phyloP scores from a whole-genome alignment of 805 yeast species.

The Wickerhamomyces chaumierensis region DNA sequence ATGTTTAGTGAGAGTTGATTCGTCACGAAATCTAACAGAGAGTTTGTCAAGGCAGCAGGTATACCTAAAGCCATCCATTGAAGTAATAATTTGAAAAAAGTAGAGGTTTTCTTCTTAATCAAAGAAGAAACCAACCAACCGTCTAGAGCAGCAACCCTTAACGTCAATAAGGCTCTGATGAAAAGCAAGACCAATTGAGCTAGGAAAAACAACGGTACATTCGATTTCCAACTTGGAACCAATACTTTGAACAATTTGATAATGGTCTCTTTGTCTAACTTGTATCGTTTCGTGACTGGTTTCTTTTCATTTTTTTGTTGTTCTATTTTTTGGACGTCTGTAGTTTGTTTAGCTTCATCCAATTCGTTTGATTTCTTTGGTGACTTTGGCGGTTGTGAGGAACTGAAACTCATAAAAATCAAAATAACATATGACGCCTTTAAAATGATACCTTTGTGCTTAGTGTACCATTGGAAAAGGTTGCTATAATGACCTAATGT shows the following conservation, averaged over 20 bases:
- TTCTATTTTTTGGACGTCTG: not conserved
- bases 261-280: conserved; percentile 8
- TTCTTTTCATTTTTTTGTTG: not conserved
- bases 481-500: conserved; percentile 1
- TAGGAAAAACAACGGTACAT: conserved; percentile 14
- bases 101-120: conserved; percentile 55
- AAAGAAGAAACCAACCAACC: conserved; percentile 77
- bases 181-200: conserved; percentile 35
- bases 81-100: conserved; percentile 49
- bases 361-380: conserved; percentile 1
- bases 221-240: conserved; percentile 15
- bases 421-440: conserved; percentile 18
- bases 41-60: conserved; percentile 76
- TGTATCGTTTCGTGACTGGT: not conserved
- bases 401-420: conserved; percentile 16
- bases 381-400: conserved; percentile 6
- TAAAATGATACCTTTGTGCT: conserved; percentile 16
- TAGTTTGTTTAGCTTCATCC: not conserved
- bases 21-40: conserved; percentile 53
- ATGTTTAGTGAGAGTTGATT: conserved; percentile 45
- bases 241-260: conserved; percentile 8
- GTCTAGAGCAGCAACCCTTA: conserved; percentile 78
- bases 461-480: conserved; percentile 13
- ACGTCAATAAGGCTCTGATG: conserved; percentile 59
- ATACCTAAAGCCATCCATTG: conserved; percentile 79